Evolutionary conservation across 352 stramenopile species (phyloP), one percentile per base, ranked within the genome.

Genomic region (Albugo laibachii): DNA sequence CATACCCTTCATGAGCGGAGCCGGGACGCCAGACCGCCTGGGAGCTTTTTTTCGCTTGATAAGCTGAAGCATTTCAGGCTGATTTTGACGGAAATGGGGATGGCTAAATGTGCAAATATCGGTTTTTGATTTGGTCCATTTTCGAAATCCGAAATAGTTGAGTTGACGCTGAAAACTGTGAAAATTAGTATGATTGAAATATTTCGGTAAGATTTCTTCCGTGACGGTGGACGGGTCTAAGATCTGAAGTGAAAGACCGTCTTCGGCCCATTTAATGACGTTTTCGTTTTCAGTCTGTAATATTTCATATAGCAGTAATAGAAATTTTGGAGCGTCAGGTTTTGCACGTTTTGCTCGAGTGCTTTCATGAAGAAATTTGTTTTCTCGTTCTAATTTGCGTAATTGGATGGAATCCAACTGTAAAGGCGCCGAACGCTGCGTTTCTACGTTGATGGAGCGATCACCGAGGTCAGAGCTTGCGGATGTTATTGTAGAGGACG

Each of bases 101-200:
- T 88, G 70, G 47, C 70, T 84, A 48, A 88, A 88, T 40, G 76
- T 88, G 58, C 76, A 88, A 50, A 88, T 83, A 40, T 83, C 72
- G 13, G 76, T 83, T 57, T 83, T 74, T 47, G 66, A 61, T 49
- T 76, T 72, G 49, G 62, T 70, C 62, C 62, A 70, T 40, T 81
- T 81, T 40, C 65, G 59, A 58, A 94, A 94, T 27, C 59, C 66
- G 60, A 94, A 94, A 58, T 94, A 92, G 54, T 86, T 91, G 37
- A 94, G 63, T 52, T 94, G 79, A 8, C 81, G 68, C 47, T 86
- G 73, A 41, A 94, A 80, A n/a, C 73, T 89, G 37, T 81, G 73
- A 57, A 92, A 94, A 42, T 79, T 88, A 43, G 68, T 70, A 57
- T 94, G 81, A 45, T 88, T 92, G 56, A 94, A 94, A 56, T 92